Conservation (phyloP, 2,329 filamentous ascomycete genomes). For the Aureobasidium leucospermi region DNA sequence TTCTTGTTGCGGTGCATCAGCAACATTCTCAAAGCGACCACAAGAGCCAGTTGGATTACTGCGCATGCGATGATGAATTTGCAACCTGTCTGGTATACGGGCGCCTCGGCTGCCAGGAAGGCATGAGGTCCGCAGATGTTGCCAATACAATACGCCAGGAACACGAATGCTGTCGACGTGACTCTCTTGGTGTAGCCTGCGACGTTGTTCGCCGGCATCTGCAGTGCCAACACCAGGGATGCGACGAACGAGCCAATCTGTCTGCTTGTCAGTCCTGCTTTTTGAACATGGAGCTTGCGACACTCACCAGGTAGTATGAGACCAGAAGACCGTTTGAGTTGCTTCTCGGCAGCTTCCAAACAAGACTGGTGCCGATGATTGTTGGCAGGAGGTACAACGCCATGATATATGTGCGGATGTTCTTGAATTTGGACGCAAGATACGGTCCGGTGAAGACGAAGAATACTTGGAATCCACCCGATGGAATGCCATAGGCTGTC, state of each 20-base stretch:
- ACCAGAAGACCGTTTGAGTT: constrained; percentile 43
- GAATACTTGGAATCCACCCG: constrained; percentile 48
- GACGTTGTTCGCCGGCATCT: constrained; percentile 44
- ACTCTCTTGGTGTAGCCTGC: constrained; percentile 44
- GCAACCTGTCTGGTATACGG: constrained; percentile 46
- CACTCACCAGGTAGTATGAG: constrained; percentile 43
- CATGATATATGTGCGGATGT: constrained; percentile 48
- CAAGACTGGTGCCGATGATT: constrained; percentile 40
- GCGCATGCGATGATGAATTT: constrained; percentile 44
- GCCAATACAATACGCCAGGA: constrained; percentile 38
- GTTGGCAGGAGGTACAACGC: constrained; percentile 45
- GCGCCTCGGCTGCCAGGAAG: constrained; percentile 39
- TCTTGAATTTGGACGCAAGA: constrained; percentile 44
- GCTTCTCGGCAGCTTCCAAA: constrained; percentile 42
- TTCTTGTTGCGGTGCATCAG: constrained; percentile 34
- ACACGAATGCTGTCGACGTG: constrained; percentile 40
- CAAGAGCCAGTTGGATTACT: constrained; percentile 34
- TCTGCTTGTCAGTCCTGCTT: not conserved
- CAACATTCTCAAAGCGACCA: constrained; percentile 29
- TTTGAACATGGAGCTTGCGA: too few relatives aligned
- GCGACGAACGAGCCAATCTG: constrained; percentile 39
- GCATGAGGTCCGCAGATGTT: constrained; percentile 43
- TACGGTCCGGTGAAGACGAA: constrained; percentile 48
- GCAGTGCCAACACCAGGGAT: constrained; percentile 47
- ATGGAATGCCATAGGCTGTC: constrained; percentile 47